Base-by-base conservation (phyloP, 805 yeast species). In the Nakazawaea ernobii region DNA sequence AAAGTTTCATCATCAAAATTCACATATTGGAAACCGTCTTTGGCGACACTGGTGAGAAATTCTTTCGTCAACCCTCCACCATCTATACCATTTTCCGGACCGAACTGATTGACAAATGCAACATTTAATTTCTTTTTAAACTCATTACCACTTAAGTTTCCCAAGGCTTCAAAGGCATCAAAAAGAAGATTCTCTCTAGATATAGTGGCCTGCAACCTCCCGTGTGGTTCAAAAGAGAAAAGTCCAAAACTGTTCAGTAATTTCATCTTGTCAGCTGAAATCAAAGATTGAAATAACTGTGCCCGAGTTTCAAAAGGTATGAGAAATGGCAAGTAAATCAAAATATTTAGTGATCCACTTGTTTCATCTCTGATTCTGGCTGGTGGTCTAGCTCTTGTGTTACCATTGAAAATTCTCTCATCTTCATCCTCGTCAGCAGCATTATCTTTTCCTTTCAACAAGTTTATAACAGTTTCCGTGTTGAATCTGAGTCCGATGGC, bases 1-100 rank as follows among this genome's bases (percentile, higher is more conserved):
- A 39, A 32, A 29, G 51, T 48, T 11, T 42, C 45, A 10, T 41
- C 51, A 32, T 46, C 48, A 29, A 45, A 52, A 32, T 55, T 57
- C 4, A 71, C 66, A 29, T 70, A 42, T 9, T 43, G 66, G 56
- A 92, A 87, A 0, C 86, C 91, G 52, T 85, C 87, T 4, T 67
- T 69, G 2, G 84, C 78, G 0, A 89, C 81, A 43, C 84, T 71
- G 2, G 92, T 89, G 47, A 92, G 66, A 52, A 94, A 81, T 58
- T 92, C 99, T 61, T 92, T 91, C 0, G 97, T 91, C 24, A 92
- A 70, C 1, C 99, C 99, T 10, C 98, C 99, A 7, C 99, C 99
- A 62, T 92, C 99, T 38, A 92, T 84, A 1, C 99, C 99, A 0
- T 83, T 89, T 60, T 92, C 98, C 32, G 70, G 76, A 1, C 91